Base-by-base conservation (phyloP, 176 grass and related monocot species). In the Luzula sylvatica region DNA sequence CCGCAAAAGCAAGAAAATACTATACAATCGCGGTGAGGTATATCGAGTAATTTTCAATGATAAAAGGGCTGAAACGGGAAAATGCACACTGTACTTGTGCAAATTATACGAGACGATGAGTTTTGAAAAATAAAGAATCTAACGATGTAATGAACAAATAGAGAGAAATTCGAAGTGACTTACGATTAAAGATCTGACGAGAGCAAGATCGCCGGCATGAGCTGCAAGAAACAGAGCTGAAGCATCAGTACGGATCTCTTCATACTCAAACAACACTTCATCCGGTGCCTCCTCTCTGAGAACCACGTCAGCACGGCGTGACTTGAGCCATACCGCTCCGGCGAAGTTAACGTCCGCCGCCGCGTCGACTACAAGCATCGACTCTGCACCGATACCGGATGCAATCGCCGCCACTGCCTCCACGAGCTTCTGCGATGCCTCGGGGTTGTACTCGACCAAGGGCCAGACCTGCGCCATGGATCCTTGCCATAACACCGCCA, bases 141-240 rank as follows among this genome's bases (percentile, higher is more conserved):
- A 55, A 13, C 12, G 1, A 26, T 1, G 11, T 22, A 65, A 14
- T 47, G 1, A 14, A 65, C 1, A 50, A 44, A 22, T 8, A 39
- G 19, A 4, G 1, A 24, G 18, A 8, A 7, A 48, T 5, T 1
- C 5, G 20, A 23, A 42, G 0, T 26, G 14, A 82, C 83, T 73
- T 69, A 98, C 93, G 7, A 98, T 71, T 55, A 98, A 63, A 2
- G 69, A 38, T 53, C 93, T 75, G 56, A 98, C 75, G 61, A 98
- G 82, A 15, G 81, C 63, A 16, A 90, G 75, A 67, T 98, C 75
- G 19, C 93, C 82, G 38, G 80, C 76, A 72, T 81, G 85, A 35
- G 93, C 81, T 32, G 93, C 86, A 38, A 98, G 86, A 73, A 98
- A 98, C 72, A 98, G 93, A 68, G 81, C 74, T 18, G 93, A 83